A percentile compares a stretch with the other conserved stretches of the same genome.
phyloP scores from a whole-genome alignment of 768 basidiomycete genomes.

The Suillus weaverae region DNA sequence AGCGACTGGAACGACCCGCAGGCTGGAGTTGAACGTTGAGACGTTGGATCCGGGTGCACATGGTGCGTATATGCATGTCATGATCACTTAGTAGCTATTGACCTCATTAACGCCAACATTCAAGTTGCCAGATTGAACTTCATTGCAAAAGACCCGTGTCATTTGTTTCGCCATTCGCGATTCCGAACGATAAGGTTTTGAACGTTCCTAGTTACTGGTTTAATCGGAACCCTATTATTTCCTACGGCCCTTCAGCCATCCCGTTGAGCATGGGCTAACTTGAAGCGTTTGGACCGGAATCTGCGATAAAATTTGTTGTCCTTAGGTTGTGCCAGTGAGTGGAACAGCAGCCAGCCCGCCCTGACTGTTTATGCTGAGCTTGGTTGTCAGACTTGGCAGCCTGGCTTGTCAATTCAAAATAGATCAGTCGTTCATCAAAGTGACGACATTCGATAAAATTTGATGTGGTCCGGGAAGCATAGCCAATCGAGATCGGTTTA shows the following conservation, averaged over 20 bases:
- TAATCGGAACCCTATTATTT: not conserved
- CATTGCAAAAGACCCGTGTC: not conserved
- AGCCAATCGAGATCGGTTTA: not conserved
- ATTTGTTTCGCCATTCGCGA: not conserved
- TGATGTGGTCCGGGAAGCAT: not conserved
- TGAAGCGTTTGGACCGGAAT: not conserved
- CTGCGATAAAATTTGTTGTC: not conserved
- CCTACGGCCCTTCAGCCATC: not conserved
- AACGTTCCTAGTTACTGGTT: not conserved
- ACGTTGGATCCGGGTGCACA: not conserved
- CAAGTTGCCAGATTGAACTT: not conserved
- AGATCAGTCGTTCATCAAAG: not conserved
- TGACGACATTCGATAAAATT: not conserved
- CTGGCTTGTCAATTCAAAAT: no score
- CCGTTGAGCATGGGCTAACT: not conserved
- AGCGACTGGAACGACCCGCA: not conserved
- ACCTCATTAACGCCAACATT: not conserved
- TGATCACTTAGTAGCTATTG: not conserved
- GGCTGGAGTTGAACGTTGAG: not conserved
- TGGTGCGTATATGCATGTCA: not conserved
- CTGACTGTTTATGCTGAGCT: no score
- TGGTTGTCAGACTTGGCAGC: no score
- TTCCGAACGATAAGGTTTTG: not conserved
- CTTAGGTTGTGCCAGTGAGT: not conserved
- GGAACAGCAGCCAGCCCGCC: not conserved